Evolutionary conservation across 208 protist genomes (phyloP).

Genomic region (Leishmania major): DNA sequence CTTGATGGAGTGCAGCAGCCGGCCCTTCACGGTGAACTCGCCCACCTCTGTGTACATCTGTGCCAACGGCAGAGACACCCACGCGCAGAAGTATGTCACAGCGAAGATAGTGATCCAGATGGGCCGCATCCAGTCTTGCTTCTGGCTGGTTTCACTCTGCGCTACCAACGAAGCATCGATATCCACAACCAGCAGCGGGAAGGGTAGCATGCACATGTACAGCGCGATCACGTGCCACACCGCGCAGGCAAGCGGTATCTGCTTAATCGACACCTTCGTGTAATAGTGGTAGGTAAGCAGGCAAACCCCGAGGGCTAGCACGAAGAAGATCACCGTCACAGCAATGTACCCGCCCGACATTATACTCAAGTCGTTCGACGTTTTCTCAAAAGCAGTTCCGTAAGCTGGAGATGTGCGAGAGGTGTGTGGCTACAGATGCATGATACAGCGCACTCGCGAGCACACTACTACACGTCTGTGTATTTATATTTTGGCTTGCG

Average conservation of each 20-base stretch:
- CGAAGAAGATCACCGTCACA: constrained; percentile 73
- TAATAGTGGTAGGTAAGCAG: constrained; percentile 81
- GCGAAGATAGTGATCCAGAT: constrained; percentile 91
- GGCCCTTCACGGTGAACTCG: constrained; percentile 69
- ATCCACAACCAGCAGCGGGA: constrained; percentile 89
- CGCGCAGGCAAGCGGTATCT: constrained; percentile 62
- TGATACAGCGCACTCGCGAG: background rate
- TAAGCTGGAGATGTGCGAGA: background rate
- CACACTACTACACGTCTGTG: background rate
- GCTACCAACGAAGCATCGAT: constrained; percentile 69
- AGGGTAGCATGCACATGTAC: constrained; percentile 81
- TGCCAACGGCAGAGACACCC: constrained; percentile 84
- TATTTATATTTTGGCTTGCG: background rate
- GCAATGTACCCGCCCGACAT: constrained; percentile 60
- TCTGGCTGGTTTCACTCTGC: constrained; percentile 15
- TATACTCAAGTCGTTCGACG: background rate
- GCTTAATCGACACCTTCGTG: constrained; percentile 69
- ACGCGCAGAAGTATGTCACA: constrained; percentile 84
- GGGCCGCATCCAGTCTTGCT: constrained; percentile 64
- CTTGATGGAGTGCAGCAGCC: constrained; percentile 71
- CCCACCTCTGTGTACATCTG: constrained; percentile 88
- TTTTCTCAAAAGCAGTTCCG: background rate
- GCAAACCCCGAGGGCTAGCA: constrained; percentile 50
- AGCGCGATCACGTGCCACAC: constrained; percentile 79
- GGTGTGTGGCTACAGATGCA: background rate